A percentile compares a stretch with the other conserved stretches of the same genome.
Evolutionary conservation across 1,284 basidiomycete species (phyloP).

Genomic region (Fomitopsis betulina): DNA sequence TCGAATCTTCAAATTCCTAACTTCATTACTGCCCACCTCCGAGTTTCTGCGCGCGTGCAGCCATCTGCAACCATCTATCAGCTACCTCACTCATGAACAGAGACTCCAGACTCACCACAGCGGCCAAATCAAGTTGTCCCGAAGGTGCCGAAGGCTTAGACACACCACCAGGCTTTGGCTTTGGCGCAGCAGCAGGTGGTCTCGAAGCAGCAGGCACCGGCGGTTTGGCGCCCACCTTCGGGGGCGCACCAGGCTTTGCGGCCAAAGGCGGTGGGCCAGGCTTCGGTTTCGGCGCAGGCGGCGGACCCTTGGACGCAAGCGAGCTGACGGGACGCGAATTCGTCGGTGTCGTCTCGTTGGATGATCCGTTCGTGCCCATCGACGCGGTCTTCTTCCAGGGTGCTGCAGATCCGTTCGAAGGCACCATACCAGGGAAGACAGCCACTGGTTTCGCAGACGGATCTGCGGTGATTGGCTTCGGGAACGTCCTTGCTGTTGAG

Average conservation of each 20-base stretch:
- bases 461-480: constrained; percentile 47
- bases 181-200: constrained; percentile 32
- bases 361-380: constrained; percentile 27
- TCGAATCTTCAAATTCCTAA: not conserved
- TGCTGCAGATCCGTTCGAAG: constrained; percentile 60
- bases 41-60: constrained; percentile 64
- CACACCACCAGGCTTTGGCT: constrained; percentile 18
- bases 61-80: constrained; percentile 41
- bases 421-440: constrained; percentile 67
- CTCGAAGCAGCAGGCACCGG: constrained; percentile 51
- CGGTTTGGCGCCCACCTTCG: constrained; percentile 44
- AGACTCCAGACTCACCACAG: constrained; percentile 48
- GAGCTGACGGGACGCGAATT: constrained; percentile 53
- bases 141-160: constrained; percentile 36
- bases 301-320: constrained; percentile 46
- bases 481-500: constrained; percentile 29
- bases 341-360: constrained; percentile 42
- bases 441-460: constrained; percentile 63
- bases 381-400: constrained; percentile 67
- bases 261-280: constrained; percentile 32
- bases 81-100: not conserved
- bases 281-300: constrained; percentile 50
- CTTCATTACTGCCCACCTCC: constrained; percentile 12
- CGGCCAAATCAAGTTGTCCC: constrained; percentile 81
- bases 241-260: constrained; percentile 29